Percentiles rank a stretch among this genome's conserved stretches.
Evolutionary conservation across 2,329 filamentous ascomycete genomes (phyloP).

Genomic region (Ophiostoma tasmaniense): DNA sequence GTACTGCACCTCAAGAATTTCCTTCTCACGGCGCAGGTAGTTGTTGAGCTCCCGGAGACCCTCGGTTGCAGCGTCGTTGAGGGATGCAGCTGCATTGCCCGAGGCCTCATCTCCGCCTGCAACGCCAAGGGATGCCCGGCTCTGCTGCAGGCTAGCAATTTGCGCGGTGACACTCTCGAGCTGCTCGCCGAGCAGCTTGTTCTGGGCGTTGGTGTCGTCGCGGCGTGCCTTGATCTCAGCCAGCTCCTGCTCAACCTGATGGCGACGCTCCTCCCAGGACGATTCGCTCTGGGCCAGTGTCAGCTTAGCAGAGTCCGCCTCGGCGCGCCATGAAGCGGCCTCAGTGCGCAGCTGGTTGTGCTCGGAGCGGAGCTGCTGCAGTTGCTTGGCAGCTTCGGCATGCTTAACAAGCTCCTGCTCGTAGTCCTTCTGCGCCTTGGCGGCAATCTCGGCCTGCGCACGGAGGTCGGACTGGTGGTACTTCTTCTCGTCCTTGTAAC

Average conservation of each 20-base stretch:
- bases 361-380: slow-evolving; percentile 71
- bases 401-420: slow-evolving; percentile 92
- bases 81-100: slow-evolving; percentile 37
- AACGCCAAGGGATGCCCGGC: slow-evolving; percentile 46
- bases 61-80: slow-evolving; percentile 54
- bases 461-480: slow-evolving; percentile 88
- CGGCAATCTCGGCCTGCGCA: slow-evolving; percentile 85
- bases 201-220: slow-evolving; percentile 80
- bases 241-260: slow-evolving; percentile 76
- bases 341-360: slow-evolving; percentile 76
- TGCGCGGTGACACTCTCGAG: slow-evolving; percentile 76
- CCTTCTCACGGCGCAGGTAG: slow-evolving; percentile 89
- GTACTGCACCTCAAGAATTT: slow-evolving; percentile 94
- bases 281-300: slow-evolving; percentile 71
- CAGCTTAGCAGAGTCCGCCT: slow-evolving; percentile 78
- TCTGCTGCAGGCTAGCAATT: slow-evolving; percentile 70
- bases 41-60: slow-evolving; percentile 84
- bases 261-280: slow-evolving; percentile 78
- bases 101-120: slow-evolving; percentile 34
- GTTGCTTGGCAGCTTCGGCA: slow-evolving; percentile 80
- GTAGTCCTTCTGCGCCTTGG: slow-evolving; percentile 89
- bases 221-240: slow-evolving; percentile 67
- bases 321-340: slow-evolving; percentile 62
- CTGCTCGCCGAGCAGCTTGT: slow-evolving; percentile 81
- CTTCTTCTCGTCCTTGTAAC: slow-evolving; percentile 68